A percentile compares a stretch with the other conserved stretches of the same genome.
Conservation (phyloP, 2,329 filamentous ascomycete species). For the Cercospora janseana region DNA sequence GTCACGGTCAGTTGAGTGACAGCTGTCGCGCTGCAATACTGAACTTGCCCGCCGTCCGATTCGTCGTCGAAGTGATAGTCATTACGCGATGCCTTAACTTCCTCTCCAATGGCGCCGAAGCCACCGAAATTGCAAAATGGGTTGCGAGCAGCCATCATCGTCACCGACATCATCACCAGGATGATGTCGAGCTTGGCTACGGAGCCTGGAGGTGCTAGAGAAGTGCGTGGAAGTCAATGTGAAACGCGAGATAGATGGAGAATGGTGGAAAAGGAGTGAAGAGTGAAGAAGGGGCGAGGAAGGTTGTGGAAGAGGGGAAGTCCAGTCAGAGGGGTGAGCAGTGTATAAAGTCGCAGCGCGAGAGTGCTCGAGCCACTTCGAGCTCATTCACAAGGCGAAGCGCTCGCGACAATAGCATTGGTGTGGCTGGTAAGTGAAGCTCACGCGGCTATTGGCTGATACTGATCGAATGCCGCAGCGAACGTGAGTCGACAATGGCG, state of each 20-base stretch:
- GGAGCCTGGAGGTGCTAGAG: background rate
- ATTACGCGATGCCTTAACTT: background rate
- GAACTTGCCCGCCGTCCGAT: constrained; percentile 8
- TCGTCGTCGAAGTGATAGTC: constrained; percentile 1
- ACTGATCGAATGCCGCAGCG: background rate
- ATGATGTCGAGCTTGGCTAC: background rate
- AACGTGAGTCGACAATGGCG: background rate
- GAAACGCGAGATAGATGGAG: background rate
- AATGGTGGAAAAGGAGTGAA: background rate
- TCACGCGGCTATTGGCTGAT: background rate
- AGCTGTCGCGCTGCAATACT: background rate
- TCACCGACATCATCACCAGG: background rate
- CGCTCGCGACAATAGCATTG: background rate
- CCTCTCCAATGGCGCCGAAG: constrained; percentile 14
- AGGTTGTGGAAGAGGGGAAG: constrained; percentile 1
- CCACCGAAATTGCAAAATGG: background rate
- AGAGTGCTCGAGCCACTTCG: background rate
- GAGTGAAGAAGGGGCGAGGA: background rate
- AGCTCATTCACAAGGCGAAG: background rate
- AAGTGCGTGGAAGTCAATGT: background rate
- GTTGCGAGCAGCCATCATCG: background rate
- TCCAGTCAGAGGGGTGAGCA: too few relatives aligned
- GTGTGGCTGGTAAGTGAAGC: constrained; percentile 1
- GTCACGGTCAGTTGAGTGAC: background rate
- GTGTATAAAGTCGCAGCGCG: background rate